Evolutionary conservation across 1,139 yeast genomes (phyloP).

Genomic region (Wickerhamiella infanticola): DNA sequence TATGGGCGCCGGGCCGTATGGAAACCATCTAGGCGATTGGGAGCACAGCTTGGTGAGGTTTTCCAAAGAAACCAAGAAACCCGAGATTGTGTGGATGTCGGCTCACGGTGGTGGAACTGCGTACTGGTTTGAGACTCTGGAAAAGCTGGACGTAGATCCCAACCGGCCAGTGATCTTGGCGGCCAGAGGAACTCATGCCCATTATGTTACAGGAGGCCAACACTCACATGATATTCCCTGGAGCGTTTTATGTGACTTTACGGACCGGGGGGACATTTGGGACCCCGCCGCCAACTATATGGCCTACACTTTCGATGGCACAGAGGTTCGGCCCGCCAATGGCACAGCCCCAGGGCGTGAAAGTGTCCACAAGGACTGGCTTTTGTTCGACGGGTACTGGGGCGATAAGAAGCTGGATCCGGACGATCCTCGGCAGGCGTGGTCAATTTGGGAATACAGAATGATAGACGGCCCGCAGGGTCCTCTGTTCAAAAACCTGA

Average conservation of each 20-base stretch:
- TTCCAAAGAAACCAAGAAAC: constrained; percentile 44
- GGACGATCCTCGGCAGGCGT: constrained; percentile 60
- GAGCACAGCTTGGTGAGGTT: constrained; percentile 85
- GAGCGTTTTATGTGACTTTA: constrained; percentile 77
- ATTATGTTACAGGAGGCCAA: constrained; percentile 90
- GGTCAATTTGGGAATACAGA: constrained; percentile 81
- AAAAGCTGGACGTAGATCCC: constrained; percentile 37
- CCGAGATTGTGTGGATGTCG: constrained; percentile 92
- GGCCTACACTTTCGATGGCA: constrained; percentile 66
- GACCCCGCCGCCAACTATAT: constrained; percentile 71
- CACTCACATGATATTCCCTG: constrained; percentile 92
- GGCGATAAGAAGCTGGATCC: constrained; percentile 63
- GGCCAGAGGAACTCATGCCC: constrained; percentile 95
- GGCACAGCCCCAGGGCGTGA: constrained; percentile 41
- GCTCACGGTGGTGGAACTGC: constrained; percentile 98
- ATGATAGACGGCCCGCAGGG: constrained; percentile 89
- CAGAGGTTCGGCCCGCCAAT: constrained; percentile 26
- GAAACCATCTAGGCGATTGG: constrained; percentile 97
- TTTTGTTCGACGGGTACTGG: constrained; percentile 72
- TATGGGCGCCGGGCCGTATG: constrained; percentile 95
- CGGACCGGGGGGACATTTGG: constrained; percentile 93
- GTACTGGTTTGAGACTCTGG: constrained; percentile 57
- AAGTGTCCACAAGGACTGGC: constrained; percentile 57
- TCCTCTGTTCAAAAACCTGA: constrained; percentile 63
- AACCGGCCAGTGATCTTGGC: constrained; percentile 64